Conservation (phyloP, 176 grass and related monocot genomes). For the Bothriochloa decipiens region DNA sequence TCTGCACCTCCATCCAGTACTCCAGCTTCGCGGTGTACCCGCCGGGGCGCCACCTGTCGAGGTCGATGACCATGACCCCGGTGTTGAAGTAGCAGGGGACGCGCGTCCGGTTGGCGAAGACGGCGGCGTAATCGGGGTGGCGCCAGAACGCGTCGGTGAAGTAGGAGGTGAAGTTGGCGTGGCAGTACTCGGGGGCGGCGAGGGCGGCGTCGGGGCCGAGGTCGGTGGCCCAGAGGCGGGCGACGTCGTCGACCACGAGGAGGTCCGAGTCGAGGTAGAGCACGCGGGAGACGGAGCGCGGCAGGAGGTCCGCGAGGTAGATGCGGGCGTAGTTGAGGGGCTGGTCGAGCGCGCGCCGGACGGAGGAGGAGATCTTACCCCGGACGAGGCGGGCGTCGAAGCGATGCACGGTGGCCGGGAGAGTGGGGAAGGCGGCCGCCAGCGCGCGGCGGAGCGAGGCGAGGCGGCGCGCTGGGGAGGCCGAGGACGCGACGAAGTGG, state of each 20-base stretch:
- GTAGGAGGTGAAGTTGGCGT: slow-evolving; percentile 99
- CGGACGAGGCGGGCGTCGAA: slow-evolving; percentile 86
- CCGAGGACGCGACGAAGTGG: slow-evolving; percentile 86
- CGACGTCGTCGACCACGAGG: slow-evolving; percentile 93
- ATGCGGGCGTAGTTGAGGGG: slow-evolving; percentile 99
- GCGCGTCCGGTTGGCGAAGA: slow-evolving; percentile 63
- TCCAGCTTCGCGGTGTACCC: slow-evolving; percentile 80
- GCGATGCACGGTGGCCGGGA: slow-evolving; percentile 71
- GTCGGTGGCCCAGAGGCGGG: slow-evolving; percentile 85
- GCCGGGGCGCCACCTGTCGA: slow-evolving; percentile 71
- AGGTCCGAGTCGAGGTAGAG: slow-evolving; percentile 96
- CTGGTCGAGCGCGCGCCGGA: slow-evolving; percentile 97
- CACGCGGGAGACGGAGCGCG: slow-evolving; percentile 66
- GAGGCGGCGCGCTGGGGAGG: slow-evolving; percentile 58
- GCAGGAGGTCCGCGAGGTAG: slow-evolving; percentile 92
- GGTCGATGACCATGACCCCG: slow-evolving; percentile 97
- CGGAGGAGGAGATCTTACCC: slow-evolving; percentile 88
- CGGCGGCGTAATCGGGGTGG: slow-evolving; percentile 52
- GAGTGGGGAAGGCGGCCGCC: slow-evolving; percentile 79
- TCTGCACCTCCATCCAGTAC: slow-evolving; percentile 99
- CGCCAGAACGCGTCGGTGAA: slow-evolving; percentile 90
- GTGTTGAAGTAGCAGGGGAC: slow-evolving; percentile 98
- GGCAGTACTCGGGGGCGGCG: slow-evolving; percentile 92
- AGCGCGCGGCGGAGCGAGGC: slow-evolving; percentile 64
- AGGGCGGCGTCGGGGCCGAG: slow-evolving; percentile 64